These are phyloP conservation scores for Zygosaccharomyces pseudobailii DNA, from an alignment of 1,139 yeast species.

Conservation along the genomic window DNA sequence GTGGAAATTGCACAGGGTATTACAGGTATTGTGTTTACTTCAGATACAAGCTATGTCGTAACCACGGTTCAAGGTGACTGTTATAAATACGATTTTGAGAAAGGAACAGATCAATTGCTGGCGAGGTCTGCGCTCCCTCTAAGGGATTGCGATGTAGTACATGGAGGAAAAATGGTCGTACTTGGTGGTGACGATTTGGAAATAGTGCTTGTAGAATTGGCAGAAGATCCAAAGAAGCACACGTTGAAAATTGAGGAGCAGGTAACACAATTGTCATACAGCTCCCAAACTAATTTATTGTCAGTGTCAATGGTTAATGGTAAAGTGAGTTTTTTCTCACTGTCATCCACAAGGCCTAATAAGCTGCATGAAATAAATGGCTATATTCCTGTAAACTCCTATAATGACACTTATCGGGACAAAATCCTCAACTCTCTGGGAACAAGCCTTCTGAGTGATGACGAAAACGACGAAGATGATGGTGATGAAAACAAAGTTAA, in stretches of 20 bases:
- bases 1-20: constrained; percentile 24
- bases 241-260: constrained; percentile 47
- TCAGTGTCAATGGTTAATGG: constrained; percentile 69
- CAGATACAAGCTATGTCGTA: constrained; percentile 18
- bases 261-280: constrained; percentile 58
- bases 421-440: constrained; percentile 15
- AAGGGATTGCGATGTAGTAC: constrained; percentile 60
- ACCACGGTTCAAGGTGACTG: constrained; percentile 31
- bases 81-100: constrained; percentile 16
- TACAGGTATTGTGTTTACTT: constrained; percentile 18
- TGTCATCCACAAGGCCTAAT: constrained; percentile 42
- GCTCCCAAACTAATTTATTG: constrained; percentile 52
- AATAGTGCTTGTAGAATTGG: constrained; percentile 50
- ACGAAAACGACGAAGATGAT: constrained; percentile 22
- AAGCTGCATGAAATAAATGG: constrained; percentile 42
- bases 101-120: constrained; percentile 17
- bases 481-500: constrained; percentile 25
- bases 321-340: constrained; percentile 56
- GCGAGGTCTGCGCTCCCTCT: constrained; percentile 50
- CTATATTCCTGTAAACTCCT: constrained; percentile 36
- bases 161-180: constrained; percentile 63
- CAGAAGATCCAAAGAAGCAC: constrained; percentile 36
- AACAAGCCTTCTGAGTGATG: constrained; percentile 37
- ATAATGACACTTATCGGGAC: constrained; percentile 30
- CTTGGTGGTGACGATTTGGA: constrained; percentile 76